phyloP scores from a whole-genome alignment of 1,284 basidiomycete species.

The Malassezia dermatis region DNA sequence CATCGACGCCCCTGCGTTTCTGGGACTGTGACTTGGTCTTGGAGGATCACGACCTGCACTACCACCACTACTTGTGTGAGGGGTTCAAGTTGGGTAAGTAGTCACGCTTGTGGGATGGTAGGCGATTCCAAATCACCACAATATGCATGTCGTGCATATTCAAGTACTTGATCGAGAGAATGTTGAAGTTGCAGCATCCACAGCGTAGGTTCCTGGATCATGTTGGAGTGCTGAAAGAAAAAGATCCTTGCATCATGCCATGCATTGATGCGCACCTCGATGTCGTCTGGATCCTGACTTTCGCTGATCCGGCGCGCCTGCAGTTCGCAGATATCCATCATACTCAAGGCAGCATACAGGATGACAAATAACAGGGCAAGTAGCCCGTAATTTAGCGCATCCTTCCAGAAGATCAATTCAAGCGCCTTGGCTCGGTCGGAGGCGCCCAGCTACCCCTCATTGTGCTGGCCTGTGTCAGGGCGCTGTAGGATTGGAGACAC shows the following conservation, averaged over 20 bases:
- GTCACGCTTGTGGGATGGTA: constrained; percentile 34
- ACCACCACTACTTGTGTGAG: constrained; percentile 34
- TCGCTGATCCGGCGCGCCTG: not conserved
- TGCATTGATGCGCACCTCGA: not conserved
- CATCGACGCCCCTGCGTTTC: constrained; percentile 22
- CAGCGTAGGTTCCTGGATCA: not conserved
- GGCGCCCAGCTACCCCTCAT: not conserved
- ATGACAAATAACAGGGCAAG: not conserved
- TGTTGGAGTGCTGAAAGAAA: not conserved
- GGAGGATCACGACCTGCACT: constrained; percentile 47
- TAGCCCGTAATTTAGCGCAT: not conserved
- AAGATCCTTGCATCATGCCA: not conserved
- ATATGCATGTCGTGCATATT: not conserved
- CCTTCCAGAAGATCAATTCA: not conserved
- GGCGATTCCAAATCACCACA: not conserved
- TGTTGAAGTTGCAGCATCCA: constrained; percentile 3
- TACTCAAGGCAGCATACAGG: not conserved
- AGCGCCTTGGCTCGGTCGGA: not conserved
- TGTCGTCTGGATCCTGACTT: not conserved
- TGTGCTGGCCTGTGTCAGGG: not conserved
- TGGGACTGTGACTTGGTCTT: constrained; percentile 28
- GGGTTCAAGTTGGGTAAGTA: constrained; percentile 41
- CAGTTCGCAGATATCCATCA: not conserved
- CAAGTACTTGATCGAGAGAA: not conserved
- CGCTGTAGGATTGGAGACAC: not conserved